These are phyloP conservation scores for Beauveria scarabaeidicola DNA, from an alignment of 2,329 filamentous ascomycete species.

Conservation along the genomic window DNA sequence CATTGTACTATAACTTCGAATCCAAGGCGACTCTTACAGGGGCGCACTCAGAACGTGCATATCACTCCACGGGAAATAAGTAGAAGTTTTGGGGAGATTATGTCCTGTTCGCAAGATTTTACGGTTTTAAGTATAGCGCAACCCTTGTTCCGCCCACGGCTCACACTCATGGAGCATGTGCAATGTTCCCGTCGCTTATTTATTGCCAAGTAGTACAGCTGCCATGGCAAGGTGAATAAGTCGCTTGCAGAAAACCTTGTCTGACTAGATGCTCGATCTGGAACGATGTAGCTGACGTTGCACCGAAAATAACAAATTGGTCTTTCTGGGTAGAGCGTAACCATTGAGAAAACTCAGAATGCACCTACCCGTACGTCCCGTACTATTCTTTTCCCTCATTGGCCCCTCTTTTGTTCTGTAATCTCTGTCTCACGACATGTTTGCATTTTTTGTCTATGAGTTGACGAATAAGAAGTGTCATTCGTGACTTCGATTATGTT, in stretches of 20 bases:
- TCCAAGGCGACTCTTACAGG: too few species aligned
- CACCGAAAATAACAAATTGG: background rate
- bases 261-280: background rate
- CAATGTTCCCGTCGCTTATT: conserved; percentile 6
- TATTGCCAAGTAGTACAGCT: background rate
- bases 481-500: background rate
- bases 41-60: too few species aligned
- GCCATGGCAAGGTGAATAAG: background rate
- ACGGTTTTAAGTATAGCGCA: background rate
- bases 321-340: background rate
- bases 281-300: background rate
- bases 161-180: background rate
- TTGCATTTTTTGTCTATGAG: background rate
- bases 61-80: too few species aligned
- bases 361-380: background rate
- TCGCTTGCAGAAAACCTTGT: background rate
- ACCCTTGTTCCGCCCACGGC: background rate
- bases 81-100: background rate
- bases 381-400: background rate
- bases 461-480: background rate
- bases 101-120: background rate
- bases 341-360: background rate
- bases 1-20: too few species aligned
- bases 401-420: background rate
- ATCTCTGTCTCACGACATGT: background rate